Evolutionary conservation across 805 yeast species (phyloP), one percentile per base, ranked within the genome.

Genomic region (Yarrowia porcina): DNA sequence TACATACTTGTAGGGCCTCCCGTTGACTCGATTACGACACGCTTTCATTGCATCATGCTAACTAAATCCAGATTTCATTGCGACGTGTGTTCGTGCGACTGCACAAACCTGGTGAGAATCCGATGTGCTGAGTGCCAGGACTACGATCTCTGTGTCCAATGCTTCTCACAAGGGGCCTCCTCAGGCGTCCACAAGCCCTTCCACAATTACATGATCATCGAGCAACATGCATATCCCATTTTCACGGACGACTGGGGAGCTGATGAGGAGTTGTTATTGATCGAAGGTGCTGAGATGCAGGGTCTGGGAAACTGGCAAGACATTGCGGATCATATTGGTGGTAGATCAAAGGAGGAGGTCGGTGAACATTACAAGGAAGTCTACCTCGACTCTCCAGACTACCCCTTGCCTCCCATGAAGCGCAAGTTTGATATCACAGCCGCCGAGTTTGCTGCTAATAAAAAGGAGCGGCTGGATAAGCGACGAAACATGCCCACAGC

Each of bases 221-320:
- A 94, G 74, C 97, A 96, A 69, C 93, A 93, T 71, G 88, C 96
- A 2, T 93, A 90, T 71, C 99, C 99, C 0, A 89, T 96, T 10
- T 87, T 96, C 68, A 88, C 85, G 60, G 83, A 81, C 63, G 92
- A 87, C 63, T 94, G 99, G 98, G 99, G 99, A 36, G 99, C 99
- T 1, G 99, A 94, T 76, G 99, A 94, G 74, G 99, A 94, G 74
- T 72, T 92, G 63, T 79, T 90, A 32, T 77, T 94, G 64, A 82
- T 96, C 13, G 96, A 91, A 73, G 98, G 97, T 9, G 87, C 96
- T 45, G 97, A 94, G 74, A 87, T 89, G 10, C 81, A 83, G 47
- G 99, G 99, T 0, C 69, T 94, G 63, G 99, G 99, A 2, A 91
- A 92, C 73, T 94, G 99, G 99, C 96, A 90, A 70, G 99, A 94